phyloP scores from a whole-genome alignment of 208 protist species.

The Crithidia mellificae region DNA sequence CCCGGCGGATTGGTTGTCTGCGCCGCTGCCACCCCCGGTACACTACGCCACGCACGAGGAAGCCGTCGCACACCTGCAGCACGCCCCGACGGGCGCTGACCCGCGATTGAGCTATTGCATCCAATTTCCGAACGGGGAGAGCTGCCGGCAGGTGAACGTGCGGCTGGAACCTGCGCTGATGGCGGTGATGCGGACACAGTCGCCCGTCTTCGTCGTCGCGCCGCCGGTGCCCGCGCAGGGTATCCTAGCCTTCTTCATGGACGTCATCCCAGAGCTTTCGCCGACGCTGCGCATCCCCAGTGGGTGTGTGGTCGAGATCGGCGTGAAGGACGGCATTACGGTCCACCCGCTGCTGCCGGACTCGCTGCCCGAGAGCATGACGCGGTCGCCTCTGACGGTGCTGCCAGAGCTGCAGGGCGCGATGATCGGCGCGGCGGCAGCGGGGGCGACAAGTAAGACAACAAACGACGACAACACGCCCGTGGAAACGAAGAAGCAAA shows the following conservation, averaged over 20 bases:
- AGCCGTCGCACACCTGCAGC: conserved; percentile 46
- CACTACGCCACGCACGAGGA: conserved; percentile 45
- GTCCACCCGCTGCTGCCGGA: conserved; percentile 66
- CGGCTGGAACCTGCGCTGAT: conserved; percentile 86
- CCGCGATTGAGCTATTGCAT: conserved; percentile 71
- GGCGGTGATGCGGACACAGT: conserved; percentile 83
- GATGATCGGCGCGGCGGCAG: conserved; percentile 13
- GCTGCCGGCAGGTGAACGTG: conserved; percentile 84
- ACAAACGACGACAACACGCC: background rate
- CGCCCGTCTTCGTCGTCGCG: conserved; percentile 77
- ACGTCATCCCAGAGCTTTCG: conserved; percentile 77
- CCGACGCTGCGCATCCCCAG: conserved; percentile 64
- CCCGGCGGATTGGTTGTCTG: background rate
- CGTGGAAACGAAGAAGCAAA: too few species aligned
- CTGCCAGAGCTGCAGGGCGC: conserved; percentile 32
- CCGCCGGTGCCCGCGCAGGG: conserved; percentile 71
- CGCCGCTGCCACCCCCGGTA: conserved; percentile 23
- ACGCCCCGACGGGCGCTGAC: conserved; percentile 47
- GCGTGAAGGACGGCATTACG: conserved; percentile 71
- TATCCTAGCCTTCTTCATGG: conserved; percentile 73
- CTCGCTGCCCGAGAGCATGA: conserved; percentile 32
- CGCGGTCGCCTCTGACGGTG: conserved; percentile 24
- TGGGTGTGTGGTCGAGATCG: conserved; percentile 79
- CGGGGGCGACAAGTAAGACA: background rate
- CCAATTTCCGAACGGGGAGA: conserved; percentile 86